Base-by-base conservation (phyloP, 306 rosid species). In the Rosa chinensis region DNA sequence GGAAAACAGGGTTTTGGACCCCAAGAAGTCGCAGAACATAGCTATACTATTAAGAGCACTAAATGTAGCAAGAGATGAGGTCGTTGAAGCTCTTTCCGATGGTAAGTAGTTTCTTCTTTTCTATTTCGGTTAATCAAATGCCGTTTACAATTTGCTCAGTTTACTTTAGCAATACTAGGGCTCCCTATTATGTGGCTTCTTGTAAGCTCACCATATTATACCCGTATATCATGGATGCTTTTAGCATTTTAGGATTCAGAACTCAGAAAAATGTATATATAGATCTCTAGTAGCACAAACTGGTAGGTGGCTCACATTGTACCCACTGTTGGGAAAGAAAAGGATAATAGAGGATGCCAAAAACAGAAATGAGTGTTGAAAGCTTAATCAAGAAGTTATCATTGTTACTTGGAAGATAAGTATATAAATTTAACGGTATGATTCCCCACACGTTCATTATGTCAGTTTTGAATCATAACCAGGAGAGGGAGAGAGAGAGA, bases 1-100 rank as follows among this genome's bases (percentile, higher is more conserved):
- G 69, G 98, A 91, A 84, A 91, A 90, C 82, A 87, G 96, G 72
- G 99, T 95, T 18, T 82, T 95, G 53, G 99, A 95, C 77, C 96
- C 99, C 17, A 95, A 93, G 90, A 95, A 95, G 88, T 95, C 99
- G 0, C 99, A 95, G 73, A 95, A 95, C 82, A 95, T 95, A 61
- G 99, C 99, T 69, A 95, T 95, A 73, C 82, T 95, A 0, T 81
- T 95, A 52, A 93, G 99, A 87, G 99, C 99, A 55, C 84, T 95
- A 35, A 95, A 95, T 83, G 99, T 95, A 25, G 93, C 97, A 14
- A 79, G 94, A 71, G 99, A 95, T 78, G 99, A 95, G 84, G 99
- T 95, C 66, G 85, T 90, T 2, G 99, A 95, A 77, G 94, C 99
- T 77, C 99, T 95, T 86, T 85, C 77, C 61, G 97, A 95, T 80